phyloP scores from a whole-genome alignment of 2,329 filamentous ascomycete species.

The Cyclaneusma minus region DNA sequence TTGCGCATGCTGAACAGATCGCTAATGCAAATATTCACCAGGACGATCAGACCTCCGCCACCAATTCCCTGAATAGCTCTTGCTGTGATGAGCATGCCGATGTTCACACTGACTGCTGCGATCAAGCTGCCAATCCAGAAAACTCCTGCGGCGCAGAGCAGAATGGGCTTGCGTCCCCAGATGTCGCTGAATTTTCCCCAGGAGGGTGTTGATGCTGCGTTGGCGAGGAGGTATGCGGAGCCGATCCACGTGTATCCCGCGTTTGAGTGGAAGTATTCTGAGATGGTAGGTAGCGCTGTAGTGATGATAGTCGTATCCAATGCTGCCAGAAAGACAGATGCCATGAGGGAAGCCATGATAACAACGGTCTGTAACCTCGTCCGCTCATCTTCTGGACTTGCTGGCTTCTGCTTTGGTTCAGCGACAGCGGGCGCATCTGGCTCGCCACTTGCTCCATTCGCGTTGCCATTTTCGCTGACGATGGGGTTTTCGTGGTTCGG shows the following conservation, averaged over 20 bases:
- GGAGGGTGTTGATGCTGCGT: conserved; percentile 21
- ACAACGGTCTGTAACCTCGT: conserved; percentile 16
- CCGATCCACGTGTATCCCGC: conserved; percentile 35
- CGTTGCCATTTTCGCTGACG: too few species aligned
- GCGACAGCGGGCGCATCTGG: too few species aligned
- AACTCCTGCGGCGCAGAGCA: conserved; percentile 41
- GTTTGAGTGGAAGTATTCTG: conserved; percentile 31
- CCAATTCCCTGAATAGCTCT: conserved; percentile 47
- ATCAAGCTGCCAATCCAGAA: conserved; percentile 48
- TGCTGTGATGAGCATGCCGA: conserved; percentile 46
- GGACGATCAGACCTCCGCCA: conserved; percentile 45
- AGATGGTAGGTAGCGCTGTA: conserved; percentile 44
- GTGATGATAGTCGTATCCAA: conserved; percentile 37
- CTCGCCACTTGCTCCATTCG: too few species aligned
- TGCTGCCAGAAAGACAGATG: conserved; percentile 18
- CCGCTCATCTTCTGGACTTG: conserved; percentile 14
- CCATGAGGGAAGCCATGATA: conserved; percentile 18
- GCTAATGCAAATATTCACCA: conserved; percentile 47
- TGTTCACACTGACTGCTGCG: conserved; percentile 38
- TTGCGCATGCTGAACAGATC: conserved; percentile 46
- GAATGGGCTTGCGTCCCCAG: conserved; percentile 47
- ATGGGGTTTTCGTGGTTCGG: too few species aligned
- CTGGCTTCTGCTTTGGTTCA: background rate
- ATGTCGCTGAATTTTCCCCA: conserved; percentile 50
- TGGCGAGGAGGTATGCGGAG: conserved; percentile 32